Evolutionary conservation across 345 rosid species (phyloP).

Genomic region (Theobroma cacao): DNA sequence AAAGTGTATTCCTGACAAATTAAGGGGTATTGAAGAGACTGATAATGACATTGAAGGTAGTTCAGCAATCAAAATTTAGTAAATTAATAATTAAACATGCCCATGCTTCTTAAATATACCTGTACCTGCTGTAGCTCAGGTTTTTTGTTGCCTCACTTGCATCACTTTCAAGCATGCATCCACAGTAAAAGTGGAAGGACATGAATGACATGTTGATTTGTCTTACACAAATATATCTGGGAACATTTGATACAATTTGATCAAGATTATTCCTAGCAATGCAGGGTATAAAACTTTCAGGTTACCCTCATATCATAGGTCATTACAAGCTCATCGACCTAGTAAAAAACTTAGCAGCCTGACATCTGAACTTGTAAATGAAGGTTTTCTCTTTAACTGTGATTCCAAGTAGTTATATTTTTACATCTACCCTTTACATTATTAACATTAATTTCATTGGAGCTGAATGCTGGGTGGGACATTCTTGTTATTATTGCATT

Average conservation of each 20-base stretch:
- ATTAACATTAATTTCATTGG: background rate
- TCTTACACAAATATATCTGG: background rate
- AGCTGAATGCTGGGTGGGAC: background rate
- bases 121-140: background rate
- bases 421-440: background rate
- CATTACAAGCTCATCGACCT: background rate
- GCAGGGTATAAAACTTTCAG: background rate
- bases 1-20: background rate
- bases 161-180: background rate
- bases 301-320: background rate
- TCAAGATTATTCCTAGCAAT: background rate
- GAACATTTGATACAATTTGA: background rate
- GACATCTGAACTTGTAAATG: background rate
- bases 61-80: conserved; percentile 13
- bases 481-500: background rate
- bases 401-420: background rate
- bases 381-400: background rate
- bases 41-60: background rate
- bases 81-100: background rate
- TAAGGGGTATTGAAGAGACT: background rate
- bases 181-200: background rate
- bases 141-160: background rate
- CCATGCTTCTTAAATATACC: background rate
- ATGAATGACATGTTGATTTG: background rate
- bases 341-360: background rate